A percentile compares a stretch with the other conserved stretches of the same genome.
Evolutionary conservation across 2,329 filamentous ascomycete genomes (phyloP).

Genomic region (Cephalotrichum gorgonifer): DNA sequence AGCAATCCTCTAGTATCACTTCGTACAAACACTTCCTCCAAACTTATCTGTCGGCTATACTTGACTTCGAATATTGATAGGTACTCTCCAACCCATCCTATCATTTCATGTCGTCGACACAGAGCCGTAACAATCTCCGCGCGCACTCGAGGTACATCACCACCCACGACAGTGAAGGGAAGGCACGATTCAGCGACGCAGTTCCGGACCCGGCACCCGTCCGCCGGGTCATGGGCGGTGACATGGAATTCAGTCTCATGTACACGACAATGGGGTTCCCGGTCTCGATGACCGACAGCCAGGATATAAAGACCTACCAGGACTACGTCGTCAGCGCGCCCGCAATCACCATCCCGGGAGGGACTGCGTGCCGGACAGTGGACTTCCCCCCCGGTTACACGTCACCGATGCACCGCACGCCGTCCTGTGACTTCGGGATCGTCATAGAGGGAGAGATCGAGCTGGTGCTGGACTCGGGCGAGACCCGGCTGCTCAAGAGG

Average conservation of each 20-base stretch:
- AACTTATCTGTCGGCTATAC: no score
- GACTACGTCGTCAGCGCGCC: slow-evolving; percentile 11
- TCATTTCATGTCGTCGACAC: neutral
- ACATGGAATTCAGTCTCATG: slow-evolving; percentile 13
- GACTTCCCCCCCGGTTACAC: slow-evolving; percentile 15
- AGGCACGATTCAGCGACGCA: neutral
- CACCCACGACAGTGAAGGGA: neutral
- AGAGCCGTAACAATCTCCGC: neutral
- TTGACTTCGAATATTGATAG: neutral
- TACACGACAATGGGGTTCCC: slow-evolving; percentile 17
- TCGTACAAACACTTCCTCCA: no score
- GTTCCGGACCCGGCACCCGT: slow-evolving; percentile 5
- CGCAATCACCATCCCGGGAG: slow-evolving; percentile 17
- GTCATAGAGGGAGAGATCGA: slow-evolving; percentile 44
- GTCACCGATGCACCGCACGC: slow-evolving; percentile 30
- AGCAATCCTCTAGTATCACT: no score
- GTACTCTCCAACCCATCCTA: neutral
- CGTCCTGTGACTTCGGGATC: slow-evolving; percentile 43
- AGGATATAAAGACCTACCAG: slow-evolving; percentile 14
- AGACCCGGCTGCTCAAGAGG: slow-evolving; percentile 29
- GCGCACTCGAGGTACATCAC: neutral
- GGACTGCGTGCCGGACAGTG: slow-evolving; percentile 17
- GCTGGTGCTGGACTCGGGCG: slow-evolving; percentile 40
- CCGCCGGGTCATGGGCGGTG: slow-evolving; percentile 5
- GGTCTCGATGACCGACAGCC: slow-evolving; percentile 8